Base-by-base conservation (phyloP, 768 basidiomycete species). In the Suillus decipiens region DNA sequence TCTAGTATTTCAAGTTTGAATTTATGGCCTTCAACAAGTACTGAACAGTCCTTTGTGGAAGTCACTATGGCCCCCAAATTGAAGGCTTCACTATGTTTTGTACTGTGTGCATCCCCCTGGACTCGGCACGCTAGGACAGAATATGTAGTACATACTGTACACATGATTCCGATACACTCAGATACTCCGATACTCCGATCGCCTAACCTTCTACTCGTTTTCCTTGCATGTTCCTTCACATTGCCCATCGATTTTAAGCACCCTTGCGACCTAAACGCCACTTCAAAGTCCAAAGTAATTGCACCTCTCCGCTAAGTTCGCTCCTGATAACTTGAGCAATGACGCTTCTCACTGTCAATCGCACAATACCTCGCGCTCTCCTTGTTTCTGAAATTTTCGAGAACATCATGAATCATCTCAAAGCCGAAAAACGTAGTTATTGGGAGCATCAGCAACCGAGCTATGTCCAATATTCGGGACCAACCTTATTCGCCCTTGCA, bases 211-310 rank as follows among this genome's bases (percentile, higher is more conserved):
- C 34, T 36, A 36, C 34, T 36, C 34, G 10, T 36, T 36, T 36
- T 24, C 45, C 45, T 47, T 22, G 22, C n/a, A 24, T 6, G n/a
- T 5, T 1, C 6, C 12, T 6, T 5, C 14, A 12, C 22, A 24
- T 24, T 5, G 22, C 12, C 4, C 12, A 24, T 48, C 22, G 0
- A 48, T 48, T 12, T 0, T 24, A 14, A 48, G 28, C 2, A 24
- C 24, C 47, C 24, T 28, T 66, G 6, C 70, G 64, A 22, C 70
- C 67, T 4, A 64, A 65, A 33, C 50, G 63, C 36, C 74, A 68
- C 14, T 60, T 17, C 11, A 12, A 14, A 24, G 11, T 24, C 22
- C 3, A 28, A 28, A 28, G 28, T 28, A n/a, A 22, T 19, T 24
- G 45, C 47, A 24, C 22, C 22, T 22, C 5, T 11, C 22, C 22